A percentile compares a stretch with the other conserved stretches of the same genome.
Conservation (phyloP, 768 basidiomycete species). For the Mycena kentingensis region DNA sequence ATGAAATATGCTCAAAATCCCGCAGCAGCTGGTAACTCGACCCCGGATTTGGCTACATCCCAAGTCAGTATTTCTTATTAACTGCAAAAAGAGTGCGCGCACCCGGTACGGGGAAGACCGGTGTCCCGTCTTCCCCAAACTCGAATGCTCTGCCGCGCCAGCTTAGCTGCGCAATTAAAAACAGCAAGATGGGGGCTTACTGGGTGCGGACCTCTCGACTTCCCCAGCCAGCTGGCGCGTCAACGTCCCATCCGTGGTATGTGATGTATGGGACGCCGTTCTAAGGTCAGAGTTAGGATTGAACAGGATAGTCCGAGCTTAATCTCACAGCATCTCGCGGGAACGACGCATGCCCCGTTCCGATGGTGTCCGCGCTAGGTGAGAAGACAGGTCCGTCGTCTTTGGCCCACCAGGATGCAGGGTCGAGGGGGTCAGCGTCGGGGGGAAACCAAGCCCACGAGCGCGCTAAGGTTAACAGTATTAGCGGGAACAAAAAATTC, state of each 20-base stretch:
- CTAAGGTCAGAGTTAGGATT: background rate
- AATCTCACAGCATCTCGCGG: conserved; percentile 8
- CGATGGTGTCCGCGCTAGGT: conserved; percentile 2
- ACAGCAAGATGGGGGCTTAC: background rate
- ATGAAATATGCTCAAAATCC: too few relatives aligned
- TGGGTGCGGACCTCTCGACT: conserved; percentile 14
- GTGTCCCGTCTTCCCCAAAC: background rate
- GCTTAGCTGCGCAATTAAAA: background rate
- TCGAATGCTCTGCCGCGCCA: background rate
- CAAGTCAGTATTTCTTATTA: too few relatives aligned
- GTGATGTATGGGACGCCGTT: conserved; percentile 9
- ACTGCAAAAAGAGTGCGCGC: too few relatives aligned
- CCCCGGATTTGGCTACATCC: too few relatives aligned
- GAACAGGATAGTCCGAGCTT: too few relatives aligned
- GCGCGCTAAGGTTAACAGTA: background rate
- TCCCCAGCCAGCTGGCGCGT: conserved; percentile 11
- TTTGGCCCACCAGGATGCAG: conserved; percentile 10
- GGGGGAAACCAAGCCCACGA: conserved; percentile 12
- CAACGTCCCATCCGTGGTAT: conserved; percentile 12
- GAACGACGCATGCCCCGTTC: conserved; percentile 17
- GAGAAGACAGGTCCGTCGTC: conserved; percentile 13
- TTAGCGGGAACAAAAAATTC: background rate
- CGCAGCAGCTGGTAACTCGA: too few relatives aligned
- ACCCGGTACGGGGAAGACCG: background rate
- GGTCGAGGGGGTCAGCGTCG: conserved; percentile 51